Evolutionary conservation across 2,329 filamentous ascomycete genomes (phyloP).

Genomic region (Fusarium subtropicale): DNA sequence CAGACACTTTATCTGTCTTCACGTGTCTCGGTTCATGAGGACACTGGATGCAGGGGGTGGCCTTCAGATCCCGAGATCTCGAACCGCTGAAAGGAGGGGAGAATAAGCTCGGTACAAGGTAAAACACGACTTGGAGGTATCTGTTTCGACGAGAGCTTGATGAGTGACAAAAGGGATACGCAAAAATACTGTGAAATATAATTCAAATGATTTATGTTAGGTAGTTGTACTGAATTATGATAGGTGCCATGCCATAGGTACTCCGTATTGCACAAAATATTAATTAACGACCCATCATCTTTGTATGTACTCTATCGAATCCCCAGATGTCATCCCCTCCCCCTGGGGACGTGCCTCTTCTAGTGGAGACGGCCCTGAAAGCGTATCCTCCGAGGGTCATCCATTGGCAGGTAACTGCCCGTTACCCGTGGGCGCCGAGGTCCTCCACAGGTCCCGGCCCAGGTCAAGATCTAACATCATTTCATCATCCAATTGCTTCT

Average conservation of each 20-base stretch:
- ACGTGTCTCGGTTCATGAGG: conserved; percentile 27
- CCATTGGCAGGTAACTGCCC: conserved; percentile 1
- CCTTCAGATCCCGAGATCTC: conserved; percentile 11
- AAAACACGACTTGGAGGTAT: not conserved
- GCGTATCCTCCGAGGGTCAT: conserved; percentile 20
- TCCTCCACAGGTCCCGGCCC: conserved; percentile 30
- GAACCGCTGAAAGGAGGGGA: conserved; percentile 5
- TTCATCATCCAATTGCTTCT: conserved; percentile 36
- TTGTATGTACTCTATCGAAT: conserved; percentile 4
- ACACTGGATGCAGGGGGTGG: conserved; percentile 8
- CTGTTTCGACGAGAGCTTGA: not conserved
- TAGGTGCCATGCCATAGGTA: not conserved
- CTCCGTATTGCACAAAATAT: not conserved
- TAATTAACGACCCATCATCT: not conserved
- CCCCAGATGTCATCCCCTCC: conserved; percentile 7
- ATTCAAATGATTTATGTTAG: not conserved
- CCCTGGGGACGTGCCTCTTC: conserved; percentile 16
- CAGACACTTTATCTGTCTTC: not conserved
- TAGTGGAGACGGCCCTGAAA: conserved; percentile 38
- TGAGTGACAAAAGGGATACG: not conserved
- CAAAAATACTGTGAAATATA: not conserved
- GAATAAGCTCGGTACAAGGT: not conserved
- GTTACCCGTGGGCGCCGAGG: conserved; percentile 37
- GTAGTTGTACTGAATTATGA: not conserved
- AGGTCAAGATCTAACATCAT: conserved; percentile 32